A percentile compares a stretch with the other conserved stretches of the same genome.
Conservation (phyloP, 1,284 basidiomycete genomes). For the Taiwanofungus camphoratus region DNA sequence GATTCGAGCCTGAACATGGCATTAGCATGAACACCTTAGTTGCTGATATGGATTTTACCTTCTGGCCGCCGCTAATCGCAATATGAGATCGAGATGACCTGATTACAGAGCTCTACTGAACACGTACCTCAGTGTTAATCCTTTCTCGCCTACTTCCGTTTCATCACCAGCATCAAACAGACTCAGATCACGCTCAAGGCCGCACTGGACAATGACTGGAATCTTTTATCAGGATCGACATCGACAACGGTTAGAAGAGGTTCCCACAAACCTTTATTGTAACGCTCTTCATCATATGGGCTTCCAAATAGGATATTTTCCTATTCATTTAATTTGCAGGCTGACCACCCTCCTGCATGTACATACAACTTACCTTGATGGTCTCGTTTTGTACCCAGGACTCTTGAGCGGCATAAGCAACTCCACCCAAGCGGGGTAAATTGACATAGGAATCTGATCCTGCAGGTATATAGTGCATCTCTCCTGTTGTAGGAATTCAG, state of each 20-base stretch:
- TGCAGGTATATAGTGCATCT: conserved; percentile 52
- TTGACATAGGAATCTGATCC: conserved; percentile 52
- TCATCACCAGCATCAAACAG: conserved; percentile 64
- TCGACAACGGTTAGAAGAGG: too few species aligned
- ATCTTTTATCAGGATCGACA: not conserved
- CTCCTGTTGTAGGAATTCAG: conserved; percentile 24
- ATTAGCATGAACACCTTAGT: conserved; percentile 40
- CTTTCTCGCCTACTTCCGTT: conserved; percentile 64
- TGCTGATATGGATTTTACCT: conserved; percentile 35
- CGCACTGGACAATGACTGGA: conserved; percentile 54
- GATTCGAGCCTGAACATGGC: conserved; percentile 46
- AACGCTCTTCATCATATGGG: conserved; percentile 35
- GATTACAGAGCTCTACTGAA: not conserved
- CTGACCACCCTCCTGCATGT: not conserved
- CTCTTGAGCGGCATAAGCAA: conserved; percentile 71
- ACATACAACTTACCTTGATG: conserved; percentile 27
- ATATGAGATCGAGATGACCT: not conserved
- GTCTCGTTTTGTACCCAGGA: conserved; percentile 62
- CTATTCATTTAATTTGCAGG: conserved; percentile 11
- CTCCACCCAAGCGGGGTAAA: conserved; percentile 55
- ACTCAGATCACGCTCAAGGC: conserved; percentile 52
- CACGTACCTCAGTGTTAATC: conserved; percentile 43
- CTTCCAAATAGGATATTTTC: conserved; percentile 40
- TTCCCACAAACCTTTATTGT: conserved; percentile 31
- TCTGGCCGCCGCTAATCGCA: conserved; percentile 66